These are phyloP conservation scores for Colletotrichum sp. DNA, from an alignment of 2,329 filamentous ascomycete species.

Conservation along the genomic window DNA sequence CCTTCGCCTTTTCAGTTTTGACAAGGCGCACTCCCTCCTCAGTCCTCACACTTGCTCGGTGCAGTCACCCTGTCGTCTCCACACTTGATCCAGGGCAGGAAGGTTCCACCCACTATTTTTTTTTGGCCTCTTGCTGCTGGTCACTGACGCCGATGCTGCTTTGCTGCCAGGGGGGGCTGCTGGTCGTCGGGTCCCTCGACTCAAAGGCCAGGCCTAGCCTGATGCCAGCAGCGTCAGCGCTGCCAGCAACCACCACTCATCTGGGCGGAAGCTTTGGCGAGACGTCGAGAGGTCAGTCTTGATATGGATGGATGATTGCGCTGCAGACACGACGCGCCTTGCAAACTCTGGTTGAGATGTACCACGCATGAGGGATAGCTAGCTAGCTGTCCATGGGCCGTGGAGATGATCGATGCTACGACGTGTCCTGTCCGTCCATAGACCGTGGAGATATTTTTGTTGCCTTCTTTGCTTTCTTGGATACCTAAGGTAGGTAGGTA, in stretches of 20 bases:
- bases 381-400: not conserved
- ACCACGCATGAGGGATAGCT: not conserved
- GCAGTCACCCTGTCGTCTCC: slow-evolving; percentile 11
- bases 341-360: not conserved
- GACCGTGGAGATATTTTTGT: not conserved
- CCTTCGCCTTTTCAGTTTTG: not conserved
- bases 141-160: not conserved
- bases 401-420: not conserved
- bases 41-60: not conserved
- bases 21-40: not conserved
- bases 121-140: not conserved
- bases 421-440: not conserved
- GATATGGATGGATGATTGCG: not conserved
- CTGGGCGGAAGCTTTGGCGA: not conserved
- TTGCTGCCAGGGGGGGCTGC: not conserved
- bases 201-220: not conserved
- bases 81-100: not conserved
- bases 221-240: not conserved
- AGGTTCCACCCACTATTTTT: not conserved
- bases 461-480: not conserved
- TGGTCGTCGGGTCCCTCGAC: not conserved
- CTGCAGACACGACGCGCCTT: not conserved
- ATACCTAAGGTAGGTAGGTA: no score
- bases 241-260: not conserved
- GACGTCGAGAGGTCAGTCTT: not conserved